Conservation (phyloP, 2,329 filamentous ascomycete genomes). For the Scedosporium minutisporum region DNA sequence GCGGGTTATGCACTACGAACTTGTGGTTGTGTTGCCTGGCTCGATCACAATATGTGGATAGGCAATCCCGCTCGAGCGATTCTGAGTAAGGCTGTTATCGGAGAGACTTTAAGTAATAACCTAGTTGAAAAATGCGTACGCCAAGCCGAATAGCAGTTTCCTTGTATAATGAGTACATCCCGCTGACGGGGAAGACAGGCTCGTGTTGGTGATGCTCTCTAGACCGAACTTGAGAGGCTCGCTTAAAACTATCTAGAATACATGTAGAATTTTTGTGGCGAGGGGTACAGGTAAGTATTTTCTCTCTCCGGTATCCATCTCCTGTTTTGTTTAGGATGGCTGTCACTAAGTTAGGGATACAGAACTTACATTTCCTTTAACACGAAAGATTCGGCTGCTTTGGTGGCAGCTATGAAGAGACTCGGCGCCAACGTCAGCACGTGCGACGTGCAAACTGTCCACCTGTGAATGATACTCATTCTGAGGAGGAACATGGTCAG, state of each 20-base stretch:
- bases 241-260: conserved; percentile 57
- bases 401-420: conserved; percentile 60
- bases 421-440: conserved; percentile 70
- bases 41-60: too few species aligned
- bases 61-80: too few species aligned
- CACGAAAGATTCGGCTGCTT: conserved; percentile 56
- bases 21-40: too few species aligned
- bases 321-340: too few species aligned
- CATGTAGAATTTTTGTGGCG: conserved; percentile 65
- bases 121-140: too few species aligned
- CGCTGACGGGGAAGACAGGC: conserved; percentile 24
- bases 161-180: too few species aligned
- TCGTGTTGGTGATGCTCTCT: conserved; percentile 59
- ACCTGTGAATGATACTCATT: conserved; percentile 71
- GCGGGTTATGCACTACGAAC: too few species aligned
- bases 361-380: conserved; percentile 83
- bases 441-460: conserved; percentile 57
- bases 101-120: too few species aligned
- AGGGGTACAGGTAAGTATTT: conserved; percentile 32
- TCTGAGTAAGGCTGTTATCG: too few species aligned
- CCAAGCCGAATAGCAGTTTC: too few species aligned
- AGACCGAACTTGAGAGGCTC: conserved; percentile 52
- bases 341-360: too few species aligned
- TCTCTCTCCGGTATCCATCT: not conserved
- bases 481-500: conserved; percentile 60